phyloP scores from a whole-genome alignment of 2,329 filamentous ascomycete species.

The Juglanconis oblonga region DNA sequence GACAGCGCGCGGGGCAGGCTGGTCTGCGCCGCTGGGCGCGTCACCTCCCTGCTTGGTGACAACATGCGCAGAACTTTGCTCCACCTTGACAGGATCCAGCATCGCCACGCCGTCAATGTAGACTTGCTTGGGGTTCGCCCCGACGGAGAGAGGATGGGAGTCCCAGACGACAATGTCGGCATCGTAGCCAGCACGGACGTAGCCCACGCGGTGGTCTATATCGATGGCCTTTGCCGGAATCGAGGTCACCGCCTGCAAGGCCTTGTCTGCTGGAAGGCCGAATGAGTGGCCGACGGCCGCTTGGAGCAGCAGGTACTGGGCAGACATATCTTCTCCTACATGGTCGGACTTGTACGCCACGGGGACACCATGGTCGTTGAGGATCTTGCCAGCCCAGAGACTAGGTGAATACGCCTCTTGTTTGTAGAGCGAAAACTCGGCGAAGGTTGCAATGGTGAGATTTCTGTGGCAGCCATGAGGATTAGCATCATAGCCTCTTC shows the following conservation, averaged over 20 bases:
- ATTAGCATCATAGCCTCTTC: background rate
- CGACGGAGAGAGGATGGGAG: slow-evolving; percentile 41
- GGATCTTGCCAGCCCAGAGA: slow-evolving; percentile 37
- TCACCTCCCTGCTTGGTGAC: slow-evolving; percentile 2
- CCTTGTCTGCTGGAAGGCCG: slow-evolving; percentile 36
- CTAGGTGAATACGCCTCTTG: slow-evolving; percentile 39
- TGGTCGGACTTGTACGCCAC: slow-evolving; percentile 44
- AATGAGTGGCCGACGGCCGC: slow-evolving; percentile 40
- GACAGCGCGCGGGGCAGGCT: slow-evolving; percentile 26
- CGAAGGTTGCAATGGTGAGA: slow-evolving; percentile 41
- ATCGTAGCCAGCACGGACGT: slow-evolving; percentile 42
- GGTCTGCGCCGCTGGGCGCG: background rate
- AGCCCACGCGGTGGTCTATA: slow-evolving; percentile 42
- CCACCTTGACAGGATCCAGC: slow-evolving; percentile 30
- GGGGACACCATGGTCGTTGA: slow-evolving; percentile 36
- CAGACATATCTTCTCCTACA: slow-evolving; percentile 29
- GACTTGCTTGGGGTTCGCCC: slow-evolving; percentile 44
- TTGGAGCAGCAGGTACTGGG: slow-evolving; percentile 41
- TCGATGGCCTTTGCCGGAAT: slow-evolving; percentile 42
- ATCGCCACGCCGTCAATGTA: slow-evolving; percentile 42
- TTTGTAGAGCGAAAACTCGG: slow-evolving; percentile 40
- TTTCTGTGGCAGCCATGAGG: slow-evolving; percentile 24
- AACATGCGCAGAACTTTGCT: slow-evolving; percentile 23
- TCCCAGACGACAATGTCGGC: slow-evolving; percentile 50
- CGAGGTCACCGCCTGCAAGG: slow-evolving; percentile 42